Percentiles rank a stretch among this genome's conserved stretches.
Evolutionary conservation across 2,329 filamentous ascomycete genomes (phyloP).

Genomic region (Coniochaeta prunicola): DNA sequence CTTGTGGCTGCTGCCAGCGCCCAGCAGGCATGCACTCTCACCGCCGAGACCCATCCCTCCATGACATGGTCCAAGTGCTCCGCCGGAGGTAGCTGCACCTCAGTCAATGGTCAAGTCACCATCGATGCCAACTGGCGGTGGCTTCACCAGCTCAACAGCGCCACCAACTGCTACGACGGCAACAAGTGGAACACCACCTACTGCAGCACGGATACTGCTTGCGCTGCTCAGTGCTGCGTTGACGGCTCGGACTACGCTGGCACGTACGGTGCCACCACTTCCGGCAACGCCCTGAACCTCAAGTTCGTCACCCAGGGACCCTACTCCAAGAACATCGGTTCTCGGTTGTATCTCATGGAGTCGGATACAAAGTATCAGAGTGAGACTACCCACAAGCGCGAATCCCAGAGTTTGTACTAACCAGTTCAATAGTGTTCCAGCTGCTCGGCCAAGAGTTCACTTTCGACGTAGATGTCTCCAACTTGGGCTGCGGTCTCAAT

Average conservation of each 20-base stretch:
- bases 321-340: constrained; percentile 39
- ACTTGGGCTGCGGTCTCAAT: constrained; percentile 62
- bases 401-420: background rate
- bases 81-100: constrained; percentile 39
- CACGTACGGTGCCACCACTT: constrained; percentile 48
- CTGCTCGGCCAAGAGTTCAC: constrained; percentile 63
- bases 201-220: constrained; percentile 33
- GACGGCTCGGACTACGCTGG: constrained; percentile 44
- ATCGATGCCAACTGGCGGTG: constrained; percentile 58
- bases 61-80: constrained; percentile 49
- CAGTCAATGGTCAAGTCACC: constrained; percentile 41
- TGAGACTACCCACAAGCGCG: constrained; percentile 4
- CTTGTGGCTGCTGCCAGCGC: constrained; percentile 35
- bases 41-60: constrained; percentile 42
- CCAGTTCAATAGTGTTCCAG: constrained; percentile 40
- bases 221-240: constrained; percentile 42
- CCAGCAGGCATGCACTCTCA: constrained; percentile 43
- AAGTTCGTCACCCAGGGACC: constrained; percentile 48
- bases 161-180: constrained; percentile 50
- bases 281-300: constrained; percentile 42
- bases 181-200: constrained; percentile 37
- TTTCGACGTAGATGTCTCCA: constrained; percentile 65
- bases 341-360: constrained; percentile 59
- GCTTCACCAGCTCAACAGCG: constrained; percentile 39
- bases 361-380: constrained; percentile 53